Base-by-base conservation (phyloP, 805 yeast genomes). In the Brettanomyces nanus region DNA sequence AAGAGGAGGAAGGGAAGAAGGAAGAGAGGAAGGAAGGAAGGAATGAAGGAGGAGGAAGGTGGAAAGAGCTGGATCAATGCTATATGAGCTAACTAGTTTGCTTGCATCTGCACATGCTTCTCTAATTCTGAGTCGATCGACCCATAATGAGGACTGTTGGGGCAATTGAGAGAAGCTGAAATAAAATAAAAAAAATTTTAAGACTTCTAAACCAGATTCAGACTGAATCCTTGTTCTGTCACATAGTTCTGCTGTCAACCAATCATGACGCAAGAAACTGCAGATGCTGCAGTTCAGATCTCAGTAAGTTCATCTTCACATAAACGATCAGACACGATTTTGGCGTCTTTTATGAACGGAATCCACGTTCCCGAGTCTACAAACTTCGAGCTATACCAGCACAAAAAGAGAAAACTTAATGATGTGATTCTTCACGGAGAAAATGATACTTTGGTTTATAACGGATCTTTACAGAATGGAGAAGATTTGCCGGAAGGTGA, bases 321-420 rank as follows among this genome's bases (percentile, higher is more conserved):
- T 14, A 67, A 67, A 19, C 71, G 77, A 13, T 53, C 68, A 3
- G 61, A 73, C 4, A 76, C 73, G 3, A 68, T 53, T 20, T 71
- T 81, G 7, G 83, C 86, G 3, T 71, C 83, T n/a, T 81, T 84
- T 52, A 80, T 87, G 65, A 83, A 83, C 51, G 95, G 95, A 4
- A 66, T 83, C 37, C 62, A 68, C 19, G 71, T 80, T 3, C 80
- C 90, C 27, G 57, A 61, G 6, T 66, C 71, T 11, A 74, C 82
- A 6, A 56, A 62, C 25, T 83, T 89, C 49, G 76, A 80, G 31
- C 61, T 85, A 27, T 85, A 73, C 59, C 68, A 71, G 49, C 69
- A 73, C 48, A 64, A 62, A 45, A 59, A 59, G 41, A 49, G 53
- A 11, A 44, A 66, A 14, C 64, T 65, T n/a, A 29, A 40, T 15